phyloP scores from a whole-genome alignment of 2,329 filamentous ascomycete genomes.

The Aspergillus awamori region DNA sequence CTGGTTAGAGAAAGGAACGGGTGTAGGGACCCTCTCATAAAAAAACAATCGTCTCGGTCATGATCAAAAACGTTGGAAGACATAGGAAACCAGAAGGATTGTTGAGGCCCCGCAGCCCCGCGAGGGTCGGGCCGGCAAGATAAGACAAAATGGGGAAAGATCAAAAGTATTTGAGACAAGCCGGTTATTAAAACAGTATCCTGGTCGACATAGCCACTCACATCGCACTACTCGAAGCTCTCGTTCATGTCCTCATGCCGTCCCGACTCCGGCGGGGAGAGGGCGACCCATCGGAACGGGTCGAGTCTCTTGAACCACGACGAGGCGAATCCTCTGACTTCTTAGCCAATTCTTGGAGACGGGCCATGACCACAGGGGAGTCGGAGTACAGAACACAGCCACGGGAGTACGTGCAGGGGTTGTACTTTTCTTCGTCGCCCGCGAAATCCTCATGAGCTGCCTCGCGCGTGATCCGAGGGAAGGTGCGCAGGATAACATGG shows the following conservation, averaged over 20 bases:
- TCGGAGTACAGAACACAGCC: conserved; percentile 56
- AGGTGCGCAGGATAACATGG: conserved; percentile 53
- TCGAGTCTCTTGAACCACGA: conserved; percentile 20
- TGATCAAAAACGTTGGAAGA: not conserved
- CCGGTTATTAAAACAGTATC: not conserved
- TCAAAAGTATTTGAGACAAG: not conserved
- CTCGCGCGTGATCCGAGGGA: conserved; percentile 58
- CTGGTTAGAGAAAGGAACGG: not conserved
- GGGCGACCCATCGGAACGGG: conserved; percentile 14
- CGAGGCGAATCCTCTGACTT: conserved; percentile 24
- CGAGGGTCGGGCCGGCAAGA: not conserved
- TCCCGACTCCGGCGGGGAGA: not conserved
- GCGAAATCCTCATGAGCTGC: conserved; percentile 53
- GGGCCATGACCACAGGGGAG: conserved; percentile 45
- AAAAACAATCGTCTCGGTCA: not conserved
- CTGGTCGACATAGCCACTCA: not conserved
- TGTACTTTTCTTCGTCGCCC: conserved; percentile 49
- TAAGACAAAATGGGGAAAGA: not conserved
- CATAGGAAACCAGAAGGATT: conserved; percentile 5
- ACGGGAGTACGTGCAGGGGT: conserved; percentile 50
- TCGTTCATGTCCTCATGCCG: not conserved
- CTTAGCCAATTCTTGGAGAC: conserved; percentile 44
- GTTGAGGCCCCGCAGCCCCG: not conserved
- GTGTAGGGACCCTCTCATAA: not conserved
- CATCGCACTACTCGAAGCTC: not conserved